Base-by-base conservation (phyloP, 306 rosid species). In the Malus fusca region DNA sequence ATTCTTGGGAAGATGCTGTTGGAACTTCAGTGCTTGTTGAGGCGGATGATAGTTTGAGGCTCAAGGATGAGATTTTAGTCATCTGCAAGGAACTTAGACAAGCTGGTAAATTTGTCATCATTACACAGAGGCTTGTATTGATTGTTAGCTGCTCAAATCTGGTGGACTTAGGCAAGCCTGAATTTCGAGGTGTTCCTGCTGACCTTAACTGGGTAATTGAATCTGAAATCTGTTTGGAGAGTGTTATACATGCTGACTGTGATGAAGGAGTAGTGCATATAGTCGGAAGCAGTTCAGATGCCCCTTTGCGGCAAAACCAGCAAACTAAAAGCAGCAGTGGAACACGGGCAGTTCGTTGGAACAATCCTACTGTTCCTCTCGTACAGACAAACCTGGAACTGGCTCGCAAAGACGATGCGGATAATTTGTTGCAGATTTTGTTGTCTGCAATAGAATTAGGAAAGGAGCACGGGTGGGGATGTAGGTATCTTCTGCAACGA, bases 1-100 rank as follows among this genome's bases (percentile, higher is more conserved):
- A 88, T 88, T 88, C 97, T 70, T 92, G 97, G 98, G 97, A 89
- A 79, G 96, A 88, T 82, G 97, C 96, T 65, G 89, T 95, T 70
- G 98, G 96, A 63, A 73, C 87, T 66, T 89, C 93, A 0, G 82
- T 87, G 59, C 90, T 95, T 72, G 67, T 87, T 65, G 98, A 88
- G 81, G 90, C 82, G 8, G 93, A 85, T 75, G 88, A 82, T 77
- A 85, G 81, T 80, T 79, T 88, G 66, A 90, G 87, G 82, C 87
- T 86, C 74, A 88, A 85, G 71, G 90, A 92, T 77, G 97, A 95
- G 83, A 86, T 82, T 69, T 81, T 95, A 61, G 85, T 87, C 59
- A 75, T 72, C 72, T 90, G 98, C 96, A 95, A 87, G 86, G 87
- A 85, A 63, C 97, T 92, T 77, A 92, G 83, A 86, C 88, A 88